Evolutionary conservation across 1,284 basidiomycete genomes (phyloP).

Genomic region (Heterobasidion occidentale): DNA sequence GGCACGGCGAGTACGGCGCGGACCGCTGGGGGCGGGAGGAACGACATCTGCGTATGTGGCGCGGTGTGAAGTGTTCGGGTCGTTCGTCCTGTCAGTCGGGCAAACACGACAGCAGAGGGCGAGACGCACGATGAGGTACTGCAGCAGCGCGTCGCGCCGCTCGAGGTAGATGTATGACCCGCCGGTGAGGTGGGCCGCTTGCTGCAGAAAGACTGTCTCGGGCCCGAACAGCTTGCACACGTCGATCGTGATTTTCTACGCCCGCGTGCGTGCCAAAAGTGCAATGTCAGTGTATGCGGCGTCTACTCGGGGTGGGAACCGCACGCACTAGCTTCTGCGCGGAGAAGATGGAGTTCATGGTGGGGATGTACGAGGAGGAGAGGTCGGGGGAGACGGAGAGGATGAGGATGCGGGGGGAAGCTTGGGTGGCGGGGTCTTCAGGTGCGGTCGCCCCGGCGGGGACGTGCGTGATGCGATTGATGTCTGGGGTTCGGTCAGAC

Average conservation of each 20-base stretch:
- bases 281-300: no score
- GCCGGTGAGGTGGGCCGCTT: slow-evolving; percentile 92
- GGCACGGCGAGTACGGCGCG: slow-evolving; percentile 79
- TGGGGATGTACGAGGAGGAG: slow-evolving; percentile 85
- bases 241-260: slow-evolving; percentile 90
- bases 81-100: neutral
- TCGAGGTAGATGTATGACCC: slow-evolving; percentile 88
- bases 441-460: slow-evolving; percentile 20
- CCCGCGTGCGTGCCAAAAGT: no score
- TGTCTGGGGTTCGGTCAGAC: slow-evolving; percentile 44
- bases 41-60: slow-evolving; percentile 63
- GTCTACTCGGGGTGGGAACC: neutral
- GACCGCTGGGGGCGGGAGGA: slow-evolving; percentile 78
- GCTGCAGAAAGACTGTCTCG: slow-evolving; percentile 94
- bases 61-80: neutral
- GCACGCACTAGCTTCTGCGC: slow-evolving; percentile 86
- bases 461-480: slow-evolving; percentile 65
- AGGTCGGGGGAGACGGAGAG: slow-evolving; percentile 89
- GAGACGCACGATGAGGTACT: slow-evolving; percentile 73
- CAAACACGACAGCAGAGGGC: neutral
- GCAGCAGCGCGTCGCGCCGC: slow-evolving; percentile 75
- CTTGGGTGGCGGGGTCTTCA: slow-evolving; percentile 36
- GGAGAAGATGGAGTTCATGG: slow-evolving; percentile 99
- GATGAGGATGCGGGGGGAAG: slow-evolving; percentile 82
- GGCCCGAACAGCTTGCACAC: slow-evolving; percentile 89